A percentile compares a stretch with the other conserved stretches of the same genome.
These are phyloP conservation scores for Cladosporium oxysporum DNA, from an alignment of 2,329 filamentous ascomycete species.

Conservation along the genomic window DNA sequence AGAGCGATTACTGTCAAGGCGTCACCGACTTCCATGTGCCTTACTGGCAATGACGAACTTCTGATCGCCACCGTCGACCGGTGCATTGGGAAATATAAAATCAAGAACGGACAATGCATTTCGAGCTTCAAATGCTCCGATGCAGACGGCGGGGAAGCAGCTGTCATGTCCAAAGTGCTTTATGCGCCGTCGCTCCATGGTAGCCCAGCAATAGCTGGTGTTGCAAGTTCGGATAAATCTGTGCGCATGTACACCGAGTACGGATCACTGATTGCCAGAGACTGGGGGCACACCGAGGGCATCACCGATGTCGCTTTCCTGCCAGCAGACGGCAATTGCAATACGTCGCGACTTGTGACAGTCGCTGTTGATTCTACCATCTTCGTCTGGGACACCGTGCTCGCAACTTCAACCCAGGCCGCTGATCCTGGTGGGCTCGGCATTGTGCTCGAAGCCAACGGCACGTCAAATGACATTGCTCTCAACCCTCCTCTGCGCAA, in stretches of 20 bases:
- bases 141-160: constrained; percentile 75
- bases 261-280: constrained; percentile 76
- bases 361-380: constrained; percentile 54
- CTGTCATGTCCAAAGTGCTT: constrained; percentile 76
- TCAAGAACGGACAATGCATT: constrained; percentile 65
- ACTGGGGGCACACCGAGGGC: constrained; percentile 94
- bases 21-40: constrained; percentile 80
- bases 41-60: constrained; percentile 63
- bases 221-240: constrained; percentile 94
- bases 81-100: constrained; percentile 56
- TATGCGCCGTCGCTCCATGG: constrained; percentile 58
- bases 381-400: constrained; percentile 47
- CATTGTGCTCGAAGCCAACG: constrained; percentile 12
- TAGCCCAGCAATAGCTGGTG: constrained; percentile 73
- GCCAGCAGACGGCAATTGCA: constrained; percentile 42
- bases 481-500: constrained; percentile 73
- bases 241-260: constrained; percentile 85
- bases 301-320: constrained; percentile 82
- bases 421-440: constrained; percentile 8
- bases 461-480: background rate
- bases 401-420: constrained; percentile 18
- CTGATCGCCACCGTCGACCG: constrained; percentile 64
- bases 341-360: constrained; percentile 43
- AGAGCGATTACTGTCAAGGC: constrained; percentile 80
- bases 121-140: constrained; percentile 82